These are phyloP conservation scores for Aspergillus sojae DNA, from an alignment of 2,329 filamentous ascomycete genomes.

Conservation along the genomic window DNA sequence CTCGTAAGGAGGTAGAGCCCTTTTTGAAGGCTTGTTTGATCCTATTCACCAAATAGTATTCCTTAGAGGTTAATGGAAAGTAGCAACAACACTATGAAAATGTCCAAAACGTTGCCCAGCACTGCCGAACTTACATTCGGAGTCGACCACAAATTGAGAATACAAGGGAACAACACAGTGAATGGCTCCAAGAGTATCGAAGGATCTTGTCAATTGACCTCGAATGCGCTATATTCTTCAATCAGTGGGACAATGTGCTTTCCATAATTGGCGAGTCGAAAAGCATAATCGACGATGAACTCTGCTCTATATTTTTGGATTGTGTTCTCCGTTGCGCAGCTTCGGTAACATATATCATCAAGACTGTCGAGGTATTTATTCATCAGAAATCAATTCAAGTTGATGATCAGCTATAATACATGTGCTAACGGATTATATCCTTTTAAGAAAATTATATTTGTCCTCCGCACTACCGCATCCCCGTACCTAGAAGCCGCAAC, in stretches of 20 bases:
- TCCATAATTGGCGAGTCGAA: conserved; percentile 57
- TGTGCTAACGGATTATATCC: background rate
- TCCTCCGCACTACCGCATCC: conserved; percentile 61
- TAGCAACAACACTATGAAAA: conserved; percentile 65
- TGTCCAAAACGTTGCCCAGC: conserved; percentile 62
- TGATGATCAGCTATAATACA: background rate
- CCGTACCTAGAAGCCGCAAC: conserved; percentile 35
- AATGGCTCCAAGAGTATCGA: conserved; percentile 65
- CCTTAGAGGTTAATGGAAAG: background rate
- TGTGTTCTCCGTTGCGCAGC: conserved; percentile 59
- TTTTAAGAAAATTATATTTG: conserved; percentile 64
- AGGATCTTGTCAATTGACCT: conserved; percentile 76
- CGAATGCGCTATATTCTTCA: conserved; percentile 69
- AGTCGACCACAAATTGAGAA: conserved; percentile 40
- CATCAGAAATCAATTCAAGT: no score
- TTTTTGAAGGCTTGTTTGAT: conserved; percentile 38
- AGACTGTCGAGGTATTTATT: conserved; percentile 48
- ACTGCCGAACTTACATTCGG: conserved; percentile 57
- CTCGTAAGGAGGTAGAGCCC: conserved; percentile 47
- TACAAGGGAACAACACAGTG: conserved; percentile 49
- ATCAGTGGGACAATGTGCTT: conserved; percentile 67
- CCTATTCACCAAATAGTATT: background rate
- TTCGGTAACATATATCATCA: conserved; percentile 35
- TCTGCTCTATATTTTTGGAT: conserved; percentile 68
- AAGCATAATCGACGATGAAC: conserved; percentile 38